Evolutionary conservation across 2,329 filamentous ascomycete species (phyloP), one percentile per base, ranked within the genome.

Genomic region (Cladosporium sp.): DNA sequence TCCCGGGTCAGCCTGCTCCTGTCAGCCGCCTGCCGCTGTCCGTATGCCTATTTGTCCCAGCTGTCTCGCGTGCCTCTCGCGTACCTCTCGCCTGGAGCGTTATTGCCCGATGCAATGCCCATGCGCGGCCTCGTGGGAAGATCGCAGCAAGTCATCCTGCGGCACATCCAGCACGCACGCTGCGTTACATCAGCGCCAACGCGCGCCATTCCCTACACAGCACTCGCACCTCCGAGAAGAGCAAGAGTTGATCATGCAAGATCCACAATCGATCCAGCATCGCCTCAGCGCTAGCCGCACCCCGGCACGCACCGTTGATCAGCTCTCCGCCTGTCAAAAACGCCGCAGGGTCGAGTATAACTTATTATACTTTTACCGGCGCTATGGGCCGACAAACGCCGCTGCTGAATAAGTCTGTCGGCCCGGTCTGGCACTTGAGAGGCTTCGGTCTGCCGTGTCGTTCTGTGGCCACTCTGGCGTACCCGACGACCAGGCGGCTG

Each of bases 401-500:
- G 47, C n/a, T 38, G 28, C 41, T 34, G 2, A 15, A 24, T n/a
- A 32, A 28, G 41, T 26, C 34, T 38, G 38, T 64, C 61, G 61
- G 61, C 61, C 49, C 51, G 61, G 61, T 11, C 49, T 64, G 51
- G 51, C 61, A 57, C 47, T 54, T 28, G 59, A 54, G 26, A 6
- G 32, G 24, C 61, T 47, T 26, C 32, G 28, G 18, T 64, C 51
- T 47, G 49, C 61, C 51, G 61, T 52, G 6, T 49, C 59, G 24
- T 21, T 41, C 30, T 32, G 41, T 26, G 15, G n/a, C n/a, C 28
- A 34, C 32, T 21, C 28, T 41, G 41, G 41, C 58, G 58, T 24
- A 41, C 41, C 58, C 58, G 38, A 49, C 26, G 30, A 62, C 59
- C 59, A 62, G 59, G 44, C 59, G 44, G 18, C 59, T 62, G 59